Evolutionary conservation across 1,139 yeast species (phyloP), one percentile per base, ranked within the genome.

Genomic region (Yamadazyma kanchanaburiensis): DNA sequence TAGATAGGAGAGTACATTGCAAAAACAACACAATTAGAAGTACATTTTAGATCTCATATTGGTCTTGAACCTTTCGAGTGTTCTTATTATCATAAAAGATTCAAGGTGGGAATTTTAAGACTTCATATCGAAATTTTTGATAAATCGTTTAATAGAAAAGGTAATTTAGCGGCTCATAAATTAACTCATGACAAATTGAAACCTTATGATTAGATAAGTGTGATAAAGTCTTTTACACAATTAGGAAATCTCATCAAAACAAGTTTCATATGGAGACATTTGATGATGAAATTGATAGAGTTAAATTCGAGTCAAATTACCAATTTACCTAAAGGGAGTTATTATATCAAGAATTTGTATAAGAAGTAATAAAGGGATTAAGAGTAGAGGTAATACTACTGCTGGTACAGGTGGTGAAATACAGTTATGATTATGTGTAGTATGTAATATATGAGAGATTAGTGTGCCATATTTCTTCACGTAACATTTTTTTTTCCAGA

Each of bases 211-310:
- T 89, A 37, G 96, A 87, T 54, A 68, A 72, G 32, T 89, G 97
- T 60, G 80, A 76, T 46, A 88, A 88, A 88, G 59, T 74, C 84
- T 3, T 89, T 89, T 49, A 85, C 96, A 0, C 97, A 89, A 59
- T 66, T 88, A 44, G 96, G 62, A 89, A 89, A 57, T 84, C 95
- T 0, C 97, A 89, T 56, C 97, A 89, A 52, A 89, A 88, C 58
- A 70, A 89, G 46, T 87, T 88, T 52, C 97, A 89, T 57, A 60
- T 77, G 39, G 76, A 75, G 12, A 79, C 94, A 64, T 27, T 60
- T 87, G 44, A 84, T 94, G 5, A 69, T 64, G 30, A 75, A 70
- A 41, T 58, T 82, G 39, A 88, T 88, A 1, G 80, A 77, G 41
- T 53, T 78, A 24, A 54, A 58, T 32, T 66, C 70, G 1, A 57